Evolutionary conservation across 108 stramenopile species (phyloP), one percentile per base, ranked within the genome.

Genomic region (Seminavis robusta): DNA sequence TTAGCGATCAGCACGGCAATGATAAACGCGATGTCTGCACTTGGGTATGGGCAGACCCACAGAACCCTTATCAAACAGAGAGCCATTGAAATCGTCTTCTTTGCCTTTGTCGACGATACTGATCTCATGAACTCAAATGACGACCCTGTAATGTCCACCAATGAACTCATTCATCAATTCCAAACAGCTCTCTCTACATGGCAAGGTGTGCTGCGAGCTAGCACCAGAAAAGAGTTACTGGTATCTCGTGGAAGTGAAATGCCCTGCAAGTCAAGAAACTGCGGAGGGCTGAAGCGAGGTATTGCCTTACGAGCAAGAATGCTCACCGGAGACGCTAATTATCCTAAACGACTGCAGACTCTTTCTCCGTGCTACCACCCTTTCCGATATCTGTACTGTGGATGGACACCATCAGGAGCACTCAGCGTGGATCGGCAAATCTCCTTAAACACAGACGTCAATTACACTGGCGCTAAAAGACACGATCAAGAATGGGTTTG

Each of bases 61-160:
- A 46, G 4, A 42, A 57, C 27, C 32, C 59, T 0, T 7, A 34
- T 4, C 3, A 8, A 15, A 0, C 6, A n/a, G n/a, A n/a, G n/a
- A n/a, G n/a, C n/a, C 8, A 1, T 40, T 13, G 10, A 33, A 1
- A 20, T 74, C 25, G 61, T 55, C 3, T 47, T 44, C 45, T 50
- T 44, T 20, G 24, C 61, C 2, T 68, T 62, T 28, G 73, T 68
- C 2, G 66, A 68, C 33, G 73, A 74, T 27, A 63, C 61, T 3
- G 65, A 73, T 27, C 33, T 66, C 16, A 26, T 51, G 37, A 10
- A 38, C 15, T n/a, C n/a, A n/a, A n/a, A n/a, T n/a, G n/a, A n/a
- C n/a, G n/a, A n/a, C n/a, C n/a, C n/a, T n/a, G n/a, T n/a, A n/a
- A n/a, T n/a, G n/a, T n/a, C n/a, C n/a, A n/a, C n/a, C n/a, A n/a